Evolutionary conservation across 768 basidiomycete genomes (phyloP), one percentile per base, ranked within the genome.

Genomic region (Cubamyces lactineus): DNA sequence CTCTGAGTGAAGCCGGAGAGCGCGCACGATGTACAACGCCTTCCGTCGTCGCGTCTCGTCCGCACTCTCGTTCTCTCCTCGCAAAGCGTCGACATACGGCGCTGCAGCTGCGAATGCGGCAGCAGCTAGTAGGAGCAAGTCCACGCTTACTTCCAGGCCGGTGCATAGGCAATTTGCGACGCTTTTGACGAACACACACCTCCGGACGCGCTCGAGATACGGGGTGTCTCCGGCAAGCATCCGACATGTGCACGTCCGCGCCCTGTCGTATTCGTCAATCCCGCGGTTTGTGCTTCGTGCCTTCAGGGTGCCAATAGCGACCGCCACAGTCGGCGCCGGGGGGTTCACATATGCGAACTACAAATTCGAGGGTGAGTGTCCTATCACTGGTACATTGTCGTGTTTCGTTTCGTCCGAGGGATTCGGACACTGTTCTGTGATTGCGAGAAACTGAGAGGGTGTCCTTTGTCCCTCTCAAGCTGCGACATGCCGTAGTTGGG

Each of bases 291-390:
- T 96, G 47, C 86, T 89, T 0, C 83, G 93, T 47, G 94, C 94
- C 0, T 94, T 97, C 70, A 81, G 90, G 53, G 86, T 97, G 1
- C 95, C 95, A 26, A 82, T 94, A 61, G 94, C 93, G 16, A 94
- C 91, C 6, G 90, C 88, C 39, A 93, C 93, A 1, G 84, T 96
- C 24, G 96, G 96, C 4, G 95, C 91, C 0, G 96, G 96, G 11
- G 89, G 93, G 0, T 78, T 96, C 59, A 93, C 92, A 5, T 98
- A 97, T 76, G 96, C 94, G 21, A 95, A 96, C 73, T 96, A 96
- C 80, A 95, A 95, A 77, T 88, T 96, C 69, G 96, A 98, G 79
- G 93, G 96, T 94, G 63, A 66, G 83, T 75, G 38, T 57, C 0
- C 8, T n/a, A 45, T 38, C 23, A 55, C 4, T 46, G 4, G 34